Evolutionary conservation across 2,329 filamentous ascomycete genomes (phyloP), one percentile per base, ranked within the genome.

Genomic region (Passalora sequoiae): DNA sequence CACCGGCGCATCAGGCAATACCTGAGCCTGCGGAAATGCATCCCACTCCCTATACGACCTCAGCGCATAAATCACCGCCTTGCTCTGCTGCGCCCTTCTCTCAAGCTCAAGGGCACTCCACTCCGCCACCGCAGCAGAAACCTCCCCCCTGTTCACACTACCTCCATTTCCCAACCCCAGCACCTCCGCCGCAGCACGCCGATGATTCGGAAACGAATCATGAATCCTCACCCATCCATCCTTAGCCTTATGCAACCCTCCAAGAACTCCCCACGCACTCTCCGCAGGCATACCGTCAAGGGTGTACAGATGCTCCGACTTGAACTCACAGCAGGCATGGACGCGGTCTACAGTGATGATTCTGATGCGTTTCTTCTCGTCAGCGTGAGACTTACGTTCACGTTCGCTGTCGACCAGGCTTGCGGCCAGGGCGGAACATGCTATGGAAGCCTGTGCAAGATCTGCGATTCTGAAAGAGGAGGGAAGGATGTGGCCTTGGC

Each of bases 181-280:
- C 0, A 80, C 59, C 2, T 57, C 45, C 3, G 73, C 58, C 0
- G 70, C 66, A 3, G 69, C 71, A 2, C 62, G 20, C 0, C 67
- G 66, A 45, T 80, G 76, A 38, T 78, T 69, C 0, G 69, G 65
- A 43, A 80, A 79, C 0, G 58, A 58, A 41, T 79, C 76, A 47
- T 81, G 77, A 33, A 80, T 69, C 2, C 76, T 68, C 2, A 80
- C 69, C 38, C 74, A 63, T 1, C 75, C 76, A 45, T 79, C 75
- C 0, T 59, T 57, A 0, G 75, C 70, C 40, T 64, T 65, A 53
- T 80, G 70, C 0, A 79, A 53, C 0, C 76, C 77, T 2, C 75
- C 73, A 3, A 80, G 66, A 0, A 65, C 59, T 0, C 68, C 69
- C 61, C 66, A 72, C 0, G 60, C 39, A 0, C 65, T 60, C 0